These are phyloP conservation scores for Aspergillus flavus DNA, from an alignment of 2,329 filamentous ascomycete genomes.

Conservation along the genomic window DNA sequence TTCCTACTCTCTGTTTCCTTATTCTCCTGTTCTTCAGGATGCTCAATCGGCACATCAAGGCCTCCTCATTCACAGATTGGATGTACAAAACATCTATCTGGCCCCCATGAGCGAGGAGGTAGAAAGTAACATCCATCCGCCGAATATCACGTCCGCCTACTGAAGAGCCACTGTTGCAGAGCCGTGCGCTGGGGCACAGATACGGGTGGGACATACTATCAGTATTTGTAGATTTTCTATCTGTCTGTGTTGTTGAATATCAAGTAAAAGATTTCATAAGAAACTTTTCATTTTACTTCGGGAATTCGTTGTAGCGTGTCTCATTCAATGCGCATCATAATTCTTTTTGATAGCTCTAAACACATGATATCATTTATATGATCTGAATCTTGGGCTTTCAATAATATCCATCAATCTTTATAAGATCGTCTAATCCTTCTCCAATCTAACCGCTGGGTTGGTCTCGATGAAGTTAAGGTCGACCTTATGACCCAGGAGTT, in stretches of 20 bases:
- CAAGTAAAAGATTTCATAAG: neutral
- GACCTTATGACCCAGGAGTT: constrained; percentile 92
- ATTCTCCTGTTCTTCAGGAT: neutral
- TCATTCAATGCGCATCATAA: constrained; percentile 9
- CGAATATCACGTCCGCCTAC: constrained; percentile 50
- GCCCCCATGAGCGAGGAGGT: constrained; percentile 47
- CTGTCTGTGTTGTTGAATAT: neutral
- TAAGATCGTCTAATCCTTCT: constrained; percentile 66
- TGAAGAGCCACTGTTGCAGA: constrained; percentile 67
- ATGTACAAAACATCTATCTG: constrained; percentile 27
- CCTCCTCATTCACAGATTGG: constrained; percentile 42
- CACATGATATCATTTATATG: constrained; percentile 5
- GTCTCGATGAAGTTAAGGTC: constrained; percentile 89
- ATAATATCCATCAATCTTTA: constrained; percentile 22
- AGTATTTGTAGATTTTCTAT: constrained; percentile 4
- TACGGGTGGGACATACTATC: constrained; percentile 62
- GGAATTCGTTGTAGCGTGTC: neutral
- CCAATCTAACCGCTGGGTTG: constrained; percentile 87
- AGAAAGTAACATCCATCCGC: constrained; percentile 40
- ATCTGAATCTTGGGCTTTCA: constrained; percentile 12
- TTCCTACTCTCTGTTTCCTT: constrained; percentile 3
- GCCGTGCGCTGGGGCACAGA: constrained; percentile 66
- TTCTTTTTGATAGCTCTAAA: constrained; percentile 7
- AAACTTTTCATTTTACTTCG: neutral
- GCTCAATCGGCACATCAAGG: constrained; percentile 46